Evolutionary conservation across 768 basidiomycete genomes (phyloP), one percentile per base, ranked within the genome.

Genomic region (Clitopilus hobsonii): DNA sequence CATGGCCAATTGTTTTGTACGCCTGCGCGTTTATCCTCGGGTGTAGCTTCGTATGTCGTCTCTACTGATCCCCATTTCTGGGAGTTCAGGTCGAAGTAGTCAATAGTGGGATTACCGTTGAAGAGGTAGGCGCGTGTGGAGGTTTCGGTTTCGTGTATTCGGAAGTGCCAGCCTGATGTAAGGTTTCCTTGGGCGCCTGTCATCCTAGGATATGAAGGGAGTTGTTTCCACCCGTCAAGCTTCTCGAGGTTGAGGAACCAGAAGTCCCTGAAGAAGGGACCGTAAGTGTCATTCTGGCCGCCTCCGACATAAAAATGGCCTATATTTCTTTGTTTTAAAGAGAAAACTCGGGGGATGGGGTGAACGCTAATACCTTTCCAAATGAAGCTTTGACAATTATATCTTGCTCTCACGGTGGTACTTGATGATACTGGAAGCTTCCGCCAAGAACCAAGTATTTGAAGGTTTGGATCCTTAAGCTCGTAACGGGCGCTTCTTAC

Each of bases 21-120:
- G 69, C 79, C 20, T 69, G 79, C 47, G 78, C 86, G 20, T 85
- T 85, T 65, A 60, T 75, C 54, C 70, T 83, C n/a, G 82, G 82
- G 54, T 70, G 77, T 48, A 67, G 66, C 26, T 71, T 71, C 54
- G 74, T 78, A 53, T 67, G 74, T 50, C 77, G 76, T 1, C 76
- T 77, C 62, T 58, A 65, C 18, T 68, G 68, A 36, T 76, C 78
- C 2, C 80, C 80, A 3, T 81, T 80, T 59, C 69, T 81, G 41
- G 41, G 41, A 10, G 41, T 45, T 18, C n/a, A 45, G 41, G n/a
- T 45, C 41, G 22, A 45, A 45, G 41, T 6, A 45, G n/a, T 45
- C 41, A 20, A 45, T 11, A 10, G n/a, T 20, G 41, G 41, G 41
- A 23, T 23, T 11, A 8, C 41, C 41, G n/a, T 2, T 16, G 18